Percentiles rank a stretch among this genome's conserved stretches.
These are phyloP conservation scores for Ganoderma boninense DNA, from an alignment of 1,284 basidiomycete species.

Conservation along the genomic window DNA sequence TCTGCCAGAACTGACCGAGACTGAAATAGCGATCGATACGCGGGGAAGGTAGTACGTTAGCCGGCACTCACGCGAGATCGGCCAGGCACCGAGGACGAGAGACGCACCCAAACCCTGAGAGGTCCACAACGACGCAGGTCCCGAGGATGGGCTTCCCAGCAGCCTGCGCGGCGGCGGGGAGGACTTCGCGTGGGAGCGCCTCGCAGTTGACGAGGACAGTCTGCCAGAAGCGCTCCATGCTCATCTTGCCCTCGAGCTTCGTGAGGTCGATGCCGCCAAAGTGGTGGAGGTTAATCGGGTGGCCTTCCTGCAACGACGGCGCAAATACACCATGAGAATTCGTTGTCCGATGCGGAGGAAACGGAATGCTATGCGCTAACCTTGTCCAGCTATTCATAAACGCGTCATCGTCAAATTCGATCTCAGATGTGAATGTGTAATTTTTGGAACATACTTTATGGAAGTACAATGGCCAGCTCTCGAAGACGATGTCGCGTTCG, in stretches of 20 bases:
- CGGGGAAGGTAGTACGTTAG: background rate
- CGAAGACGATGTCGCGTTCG: constrained; percentile 70
- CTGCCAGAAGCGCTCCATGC: constrained; percentile 71
- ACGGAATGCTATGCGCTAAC: constrained; percentile 41
- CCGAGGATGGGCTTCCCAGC: constrained; percentile 59
- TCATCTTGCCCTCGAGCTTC: constrained; percentile 65
- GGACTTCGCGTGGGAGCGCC: constrained; percentile 65
- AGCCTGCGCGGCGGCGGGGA: constrained; percentile 67
- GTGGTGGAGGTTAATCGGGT: constrained; percentile 71
- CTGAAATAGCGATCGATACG: constrained; percentile 43
- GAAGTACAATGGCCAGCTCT: constrained; percentile 78
- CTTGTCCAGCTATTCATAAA: constrained; percentile 61
- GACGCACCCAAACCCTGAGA: constrained; percentile 70
- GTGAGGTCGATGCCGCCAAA: constrained; percentile 68
- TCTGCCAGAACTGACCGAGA: constrained; percentile 75
- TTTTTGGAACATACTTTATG: constrained; percentile 61
- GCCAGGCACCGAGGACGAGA: constrained; percentile 15
- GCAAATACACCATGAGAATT: constrained; percentile 1
- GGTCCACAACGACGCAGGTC: constrained; percentile 70
- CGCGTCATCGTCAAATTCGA: constrained; percentile 8
- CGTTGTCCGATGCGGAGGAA: background rate
- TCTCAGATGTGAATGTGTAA: background rate
- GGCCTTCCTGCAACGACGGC: constrained; percentile 56
- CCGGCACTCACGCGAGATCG: background rate
- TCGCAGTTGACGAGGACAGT: constrained; percentile 69